phyloP scores from a whole-genome alignment of 129 eudicot species.

The Deinandra increscens region DNA sequence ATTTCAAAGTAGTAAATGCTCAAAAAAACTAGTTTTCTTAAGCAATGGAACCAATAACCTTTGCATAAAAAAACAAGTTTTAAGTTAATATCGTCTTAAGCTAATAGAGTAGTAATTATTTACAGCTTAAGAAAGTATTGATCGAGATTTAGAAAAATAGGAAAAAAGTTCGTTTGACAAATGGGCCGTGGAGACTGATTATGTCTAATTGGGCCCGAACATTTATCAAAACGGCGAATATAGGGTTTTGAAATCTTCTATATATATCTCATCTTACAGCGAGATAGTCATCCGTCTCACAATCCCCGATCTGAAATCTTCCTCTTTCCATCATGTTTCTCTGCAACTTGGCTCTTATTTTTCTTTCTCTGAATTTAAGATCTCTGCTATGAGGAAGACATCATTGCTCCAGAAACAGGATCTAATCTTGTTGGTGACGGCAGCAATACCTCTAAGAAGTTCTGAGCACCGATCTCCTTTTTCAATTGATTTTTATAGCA shows the following conservation, averaged over 20 bases:
- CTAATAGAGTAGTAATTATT: too few relatives aligned
- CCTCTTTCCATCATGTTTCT: neutral
- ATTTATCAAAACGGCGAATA: too few relatives aligned
- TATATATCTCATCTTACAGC: slow-evolving; percentile 16
- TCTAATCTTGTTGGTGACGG: slow-evolving; percentile 46
- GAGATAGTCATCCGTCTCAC: neutral
- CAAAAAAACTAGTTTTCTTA: too few relatives aligned
- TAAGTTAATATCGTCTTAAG: too few relatives aligned
- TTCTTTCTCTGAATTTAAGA: neutral
- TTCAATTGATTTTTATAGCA: neutral
- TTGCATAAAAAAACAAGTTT: too few relatives aligned
- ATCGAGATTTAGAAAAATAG: too few relatives aligned
- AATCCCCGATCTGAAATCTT: neutral
- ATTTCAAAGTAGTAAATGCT: too few relatives aligned
- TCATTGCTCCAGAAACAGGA: slow-evolving; percentile 42
- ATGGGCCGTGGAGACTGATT: slow-evolving; percentile 19
- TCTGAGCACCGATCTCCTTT: slow-evolving; percentile 47
- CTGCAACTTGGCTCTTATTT: neutral
- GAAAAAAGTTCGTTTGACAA: neutral
- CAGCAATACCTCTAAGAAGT: slow-evolving; percentile 79
- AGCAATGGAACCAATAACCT: too few relatives aligned
- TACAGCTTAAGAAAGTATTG: too few relatives aligned
- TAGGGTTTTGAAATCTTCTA: slow-evolving; percentile 36
- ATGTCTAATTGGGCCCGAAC: slow-evolving; percentile 29
- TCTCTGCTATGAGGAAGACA: slow-evolving; percentile 27